These are phyloP conservation scores for Tetraselmis chui DNA, from an alignment of 139 green algal genomes.

Conservation along the genomic window DNA sequence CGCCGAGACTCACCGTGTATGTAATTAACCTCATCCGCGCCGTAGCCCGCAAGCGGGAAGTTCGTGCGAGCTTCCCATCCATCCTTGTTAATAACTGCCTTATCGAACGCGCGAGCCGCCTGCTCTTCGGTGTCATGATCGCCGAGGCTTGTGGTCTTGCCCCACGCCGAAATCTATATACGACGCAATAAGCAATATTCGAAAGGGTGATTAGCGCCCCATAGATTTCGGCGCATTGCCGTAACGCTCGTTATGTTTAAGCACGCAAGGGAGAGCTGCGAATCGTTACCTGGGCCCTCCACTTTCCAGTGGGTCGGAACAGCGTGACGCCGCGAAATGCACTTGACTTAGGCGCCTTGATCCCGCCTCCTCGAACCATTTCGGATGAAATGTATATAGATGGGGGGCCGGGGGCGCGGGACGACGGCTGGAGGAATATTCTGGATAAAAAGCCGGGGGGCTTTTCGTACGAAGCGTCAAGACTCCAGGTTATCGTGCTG, in stretches of 20 bases:
- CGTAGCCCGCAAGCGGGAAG: constrained; percentile 33
- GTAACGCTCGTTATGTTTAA: background rate
- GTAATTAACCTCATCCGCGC: constrained; percentile 22
- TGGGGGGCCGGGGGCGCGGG: too few species aligned
- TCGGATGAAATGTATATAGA: background rate
- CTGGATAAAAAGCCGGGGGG: too few species aligned
- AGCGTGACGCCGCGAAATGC: constrained; percentile 32
- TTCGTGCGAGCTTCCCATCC: constrained; percentile 29
- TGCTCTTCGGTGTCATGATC: constrained; percentile 43
- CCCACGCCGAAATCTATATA: constrained; percentile 24
- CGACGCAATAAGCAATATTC: background rate
- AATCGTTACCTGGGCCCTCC: constrained; percentile 35
- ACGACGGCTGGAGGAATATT: too few species aligned
- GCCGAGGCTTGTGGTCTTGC: constrained; percentile 34
- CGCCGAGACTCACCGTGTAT: constrained; percentile 18
- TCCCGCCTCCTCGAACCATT: background rate
- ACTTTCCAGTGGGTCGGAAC: constrained; percentile 39
- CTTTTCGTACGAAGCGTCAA: too few species aligned
- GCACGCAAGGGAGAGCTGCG: background rate
- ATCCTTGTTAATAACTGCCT: constrained; percentile 36
- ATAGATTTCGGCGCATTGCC: background rate
- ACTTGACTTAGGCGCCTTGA: constrained; percentile 3
- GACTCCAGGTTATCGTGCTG: too few species aligned
- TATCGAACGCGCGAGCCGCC: constrained; percentile 38
- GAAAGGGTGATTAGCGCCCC: background rate